A percentile compares a stretch with the other conserved stretches of the same genome.
Conservation (phyloP, 2,329 filamentous ascomycete species). For the Trichothecium roseum region DNA sequence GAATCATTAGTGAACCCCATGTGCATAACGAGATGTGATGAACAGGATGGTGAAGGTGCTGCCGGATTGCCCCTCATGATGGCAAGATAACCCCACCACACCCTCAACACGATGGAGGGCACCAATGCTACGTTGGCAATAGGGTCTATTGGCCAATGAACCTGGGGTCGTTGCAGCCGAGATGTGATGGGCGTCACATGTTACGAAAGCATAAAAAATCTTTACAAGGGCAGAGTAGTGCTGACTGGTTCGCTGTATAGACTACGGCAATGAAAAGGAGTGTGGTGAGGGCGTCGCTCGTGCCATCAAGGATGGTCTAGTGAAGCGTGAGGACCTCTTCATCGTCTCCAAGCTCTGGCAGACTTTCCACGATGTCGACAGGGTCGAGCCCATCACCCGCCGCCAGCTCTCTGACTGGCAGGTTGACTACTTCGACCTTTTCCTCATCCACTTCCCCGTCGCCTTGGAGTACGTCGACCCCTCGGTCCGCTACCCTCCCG, state of each 20-base stretch:
- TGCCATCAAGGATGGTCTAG: conserved; percentile 70
- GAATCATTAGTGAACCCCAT: background rate
- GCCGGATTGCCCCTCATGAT: conserved; percentile 1
- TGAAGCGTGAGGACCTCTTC: conserved; percentile 81
- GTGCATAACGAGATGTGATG: background rate
- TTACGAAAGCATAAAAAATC: no score
- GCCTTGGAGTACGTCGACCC: conserved; percentile 80
- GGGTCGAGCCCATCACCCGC: conserved; percentile 64
- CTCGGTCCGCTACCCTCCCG: conserved; percentile 65
- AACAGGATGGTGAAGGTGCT: no score
- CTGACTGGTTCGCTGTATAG: conserved; percentile 23
- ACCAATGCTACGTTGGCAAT: no score
- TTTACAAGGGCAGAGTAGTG: background rate
- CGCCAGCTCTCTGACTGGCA: conserved; percentile 76
- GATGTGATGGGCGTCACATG: no score
- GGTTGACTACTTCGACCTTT: conserved; percentile 83
- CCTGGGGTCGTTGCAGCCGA: no score
- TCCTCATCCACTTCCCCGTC: conserved; percentile 82
- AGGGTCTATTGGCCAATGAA: no score
- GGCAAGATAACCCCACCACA: conserved; percentile 1
- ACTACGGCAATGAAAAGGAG: conserved; percentile 72
- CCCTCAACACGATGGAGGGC: background rate
- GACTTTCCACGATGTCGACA: conserved; percentile 74
- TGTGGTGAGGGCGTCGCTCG: conserved; percentile 64
- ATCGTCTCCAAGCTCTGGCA: conserved; percentile 92